Conservation (phyloP, 2,329 filamentous ascomycete species). For the Pestalotiopsis sp. region DNA sequence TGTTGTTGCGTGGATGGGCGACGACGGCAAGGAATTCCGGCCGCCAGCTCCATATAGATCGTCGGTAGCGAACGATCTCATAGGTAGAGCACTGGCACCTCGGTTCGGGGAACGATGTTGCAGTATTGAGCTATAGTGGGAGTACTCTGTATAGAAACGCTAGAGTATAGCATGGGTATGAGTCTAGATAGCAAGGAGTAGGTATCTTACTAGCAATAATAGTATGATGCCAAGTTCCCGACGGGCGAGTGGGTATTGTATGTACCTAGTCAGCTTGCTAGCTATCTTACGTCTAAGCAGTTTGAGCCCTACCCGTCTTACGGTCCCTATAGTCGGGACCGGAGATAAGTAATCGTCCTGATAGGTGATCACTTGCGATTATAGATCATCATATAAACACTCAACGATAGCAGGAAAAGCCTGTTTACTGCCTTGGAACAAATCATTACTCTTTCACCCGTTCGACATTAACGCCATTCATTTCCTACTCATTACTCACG, state of each 20-base stretch:
- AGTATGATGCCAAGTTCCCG: neutral
- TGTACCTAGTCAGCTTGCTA: neutral
- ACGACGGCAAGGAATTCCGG: neutral
- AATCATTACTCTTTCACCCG: too few relatives aligned
- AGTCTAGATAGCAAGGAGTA: too few relatives aligned
- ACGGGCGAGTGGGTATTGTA: neutral
- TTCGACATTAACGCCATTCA: too few relatives aligned
- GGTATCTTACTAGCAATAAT: neutral
- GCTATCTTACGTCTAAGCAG: neutral
- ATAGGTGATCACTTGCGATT: neutral
- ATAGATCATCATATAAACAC: neutral
- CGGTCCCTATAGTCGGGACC: neutral
- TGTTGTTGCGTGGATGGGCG: neutral
- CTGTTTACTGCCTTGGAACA: too few relatives aligned
- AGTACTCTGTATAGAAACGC: too few relatives aligned
- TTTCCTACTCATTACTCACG: too few relatives aligned
- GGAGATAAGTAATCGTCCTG: neutral
- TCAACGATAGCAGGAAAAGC: too few relatives aligned
- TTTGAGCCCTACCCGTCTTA: slow-evolving; percentile 6
- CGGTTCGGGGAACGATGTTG: too few relatives aligned
- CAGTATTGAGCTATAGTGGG: too few relatives aligned
- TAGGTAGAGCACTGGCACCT: too few relatives aligned
- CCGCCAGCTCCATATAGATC: neutral
- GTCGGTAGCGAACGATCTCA: too few relatives aligned
- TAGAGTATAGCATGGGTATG: too few relatives aligned